phyloP scores from a whole-genome alignment of 768 basidiomycete genomes.

The Clitopilus passeckerianus region DNA sequence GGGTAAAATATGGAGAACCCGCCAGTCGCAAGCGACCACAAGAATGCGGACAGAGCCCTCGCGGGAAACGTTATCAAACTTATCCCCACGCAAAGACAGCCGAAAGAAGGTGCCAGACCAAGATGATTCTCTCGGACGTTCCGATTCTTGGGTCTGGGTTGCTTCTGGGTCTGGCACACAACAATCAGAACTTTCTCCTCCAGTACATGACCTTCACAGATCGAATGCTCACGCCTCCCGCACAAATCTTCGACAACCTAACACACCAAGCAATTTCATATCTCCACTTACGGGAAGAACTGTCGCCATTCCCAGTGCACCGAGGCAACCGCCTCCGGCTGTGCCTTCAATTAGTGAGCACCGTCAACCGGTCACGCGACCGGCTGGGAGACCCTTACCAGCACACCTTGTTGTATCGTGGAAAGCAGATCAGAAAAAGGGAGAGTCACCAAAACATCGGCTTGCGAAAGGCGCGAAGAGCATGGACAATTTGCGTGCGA shows the following conservation, averaged over 20 bases:
- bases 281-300: slow-evolving; percentile 26
- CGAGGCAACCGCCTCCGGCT: slow-evolving; percentile 33
- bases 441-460: slow-evolving; percentile 23
- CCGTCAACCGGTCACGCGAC: slow-evolving; percentile 25
- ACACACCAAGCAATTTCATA: slow-evolving; percentile 22
- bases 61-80: slow-evolving; percentile 22
- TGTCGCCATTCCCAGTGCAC: slow-evolving; percentile 28
- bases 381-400: slow-evolving; percentile 41
- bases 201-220: slow-evolving; percentile 16
- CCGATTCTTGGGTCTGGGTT: slow-evolving; percentile 24
- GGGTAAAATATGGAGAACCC: slow-evolving; percentile 24
- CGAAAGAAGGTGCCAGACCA: slow-evolving; percentile 12
- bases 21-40: slow-evolving; percentile 19
- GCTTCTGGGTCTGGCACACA: slow-evolving; percentile 14
- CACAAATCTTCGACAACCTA: slow-evolving; percentile 22
- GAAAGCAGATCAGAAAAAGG: slow-evolving; percentile 38
- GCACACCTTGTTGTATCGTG: slow-evolving; percentile 42
- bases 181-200: slow-evolving; percentile 22
- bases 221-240: slow-evolving; percentile 14
- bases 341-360: slow-evolving; percentile 26
- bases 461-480: slow-evolving; percentile 45
- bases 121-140: slow-evolving; percentile 17
- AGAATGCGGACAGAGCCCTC: slow-evolving; percentile 24
- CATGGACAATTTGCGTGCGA: slow-evolving; percentile 47
- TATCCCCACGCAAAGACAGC: slow-evolving; percentile 19